A percentile compares a stretch with the other conserved stretches of the same genome.
These are phyloP conservation scores for Solanum neorickii DNA, from an alignment of 257 asterid species.

Conservation along the genomic window DNA sequence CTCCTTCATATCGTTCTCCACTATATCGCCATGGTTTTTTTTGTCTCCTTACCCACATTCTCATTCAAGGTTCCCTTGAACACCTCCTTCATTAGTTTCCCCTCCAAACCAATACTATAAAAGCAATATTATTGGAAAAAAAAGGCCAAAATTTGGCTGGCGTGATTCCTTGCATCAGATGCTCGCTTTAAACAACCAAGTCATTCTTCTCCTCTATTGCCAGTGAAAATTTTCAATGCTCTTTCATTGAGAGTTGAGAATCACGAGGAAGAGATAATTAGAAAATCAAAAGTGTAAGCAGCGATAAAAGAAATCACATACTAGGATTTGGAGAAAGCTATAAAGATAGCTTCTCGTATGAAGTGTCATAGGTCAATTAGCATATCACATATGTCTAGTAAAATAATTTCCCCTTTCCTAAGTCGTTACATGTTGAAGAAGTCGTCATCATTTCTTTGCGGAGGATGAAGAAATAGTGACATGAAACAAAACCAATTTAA, in stretches of 20 bases:
- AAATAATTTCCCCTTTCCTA: conserved; percentile 54
- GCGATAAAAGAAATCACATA: conserved; percentile 65
- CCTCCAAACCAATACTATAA: conserved; percentile 9
- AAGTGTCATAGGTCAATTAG: conserved; percentile 67
- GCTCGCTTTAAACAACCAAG: conserved; percentile 21
- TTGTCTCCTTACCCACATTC: conserved; percentile 37
- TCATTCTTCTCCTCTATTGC: conserved; percentile 38
- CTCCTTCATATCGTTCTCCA: conserved; percentile 26
- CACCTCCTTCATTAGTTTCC: conserved; percentile 36
- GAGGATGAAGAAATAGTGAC: conserved; percentile 62
- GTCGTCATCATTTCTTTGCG: conserved; percentile 88
- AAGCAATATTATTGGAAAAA: conserved; percentile 24
- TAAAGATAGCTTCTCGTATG: conserved; percentile 54
- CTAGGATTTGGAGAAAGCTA: conserved; percentile 70
- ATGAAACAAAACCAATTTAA: neutral
- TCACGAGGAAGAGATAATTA: conserved; percentile 56
- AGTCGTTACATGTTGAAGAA: conserved; percentile 80
- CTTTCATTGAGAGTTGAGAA: conserved; percentile 26
- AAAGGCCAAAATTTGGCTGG: conserved; percentile 17
- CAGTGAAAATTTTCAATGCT: conserved; percentile 27
- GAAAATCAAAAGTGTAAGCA: conserved; percentile 78
- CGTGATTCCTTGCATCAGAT: conserved; percentile 13
- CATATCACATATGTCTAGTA: conserved; percentile 79
- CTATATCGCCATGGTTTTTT: no score
- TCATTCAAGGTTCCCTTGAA: conserved; percentile 56